Conservation (phyloP, 2,329 filamentous ascomycete species). For the Penicillium rolfsii region DNA sequence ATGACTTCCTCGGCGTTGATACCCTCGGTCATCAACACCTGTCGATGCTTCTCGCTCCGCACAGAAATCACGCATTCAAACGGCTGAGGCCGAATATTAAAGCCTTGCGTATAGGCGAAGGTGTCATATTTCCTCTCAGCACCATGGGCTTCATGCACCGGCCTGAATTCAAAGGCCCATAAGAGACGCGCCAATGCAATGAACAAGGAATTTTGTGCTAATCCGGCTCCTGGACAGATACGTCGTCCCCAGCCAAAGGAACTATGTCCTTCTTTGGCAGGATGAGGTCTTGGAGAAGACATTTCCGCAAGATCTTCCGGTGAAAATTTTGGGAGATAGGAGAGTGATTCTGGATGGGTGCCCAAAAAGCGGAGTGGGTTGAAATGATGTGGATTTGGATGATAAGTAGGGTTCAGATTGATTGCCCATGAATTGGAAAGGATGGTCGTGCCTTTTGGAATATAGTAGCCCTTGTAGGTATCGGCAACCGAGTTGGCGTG, state of each 20-base stretch:
- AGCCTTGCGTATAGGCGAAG: conserved; percentile 27
- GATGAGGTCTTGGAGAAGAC: conserved; percentile 12
- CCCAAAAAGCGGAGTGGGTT: conserved; percentile 25
- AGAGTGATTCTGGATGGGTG: conserved; percentile 6
- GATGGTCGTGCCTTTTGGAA: conserved; percentile 52
- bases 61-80: conserved; percentile 23
- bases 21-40: conserved; percentile 10
- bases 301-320: conserved; percentile 14
- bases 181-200: conserved; percentile 33
- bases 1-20: conserved; percentile 5
- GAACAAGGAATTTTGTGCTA: conserved; percentile 55
- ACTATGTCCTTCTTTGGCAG: conserved; percentile 47
- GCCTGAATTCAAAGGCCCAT: conserved; percentile 23
- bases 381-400: conserved; percentile 27
- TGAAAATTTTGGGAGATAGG: conserved; percentile 9
- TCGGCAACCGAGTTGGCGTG: conserved; percentile 53
- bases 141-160: conserved; percentile 20
- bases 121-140: conserved; percentile 23
- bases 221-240: conserved; percentile 55
- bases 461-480: conserved; percentile 48
- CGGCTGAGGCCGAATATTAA: conserved; percentile 23
- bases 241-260: conserved; percentile 54
- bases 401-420: conserved; percentile 25
- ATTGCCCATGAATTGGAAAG: conserved; percentile 29
- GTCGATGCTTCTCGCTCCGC: conserved; percentile 14